Evolutionary conservation across 371 early-diverging fungal species (phyloP), one percentile per base, ranked within the genome.

Genomic region (Synchytrium microbalum): DNA sequence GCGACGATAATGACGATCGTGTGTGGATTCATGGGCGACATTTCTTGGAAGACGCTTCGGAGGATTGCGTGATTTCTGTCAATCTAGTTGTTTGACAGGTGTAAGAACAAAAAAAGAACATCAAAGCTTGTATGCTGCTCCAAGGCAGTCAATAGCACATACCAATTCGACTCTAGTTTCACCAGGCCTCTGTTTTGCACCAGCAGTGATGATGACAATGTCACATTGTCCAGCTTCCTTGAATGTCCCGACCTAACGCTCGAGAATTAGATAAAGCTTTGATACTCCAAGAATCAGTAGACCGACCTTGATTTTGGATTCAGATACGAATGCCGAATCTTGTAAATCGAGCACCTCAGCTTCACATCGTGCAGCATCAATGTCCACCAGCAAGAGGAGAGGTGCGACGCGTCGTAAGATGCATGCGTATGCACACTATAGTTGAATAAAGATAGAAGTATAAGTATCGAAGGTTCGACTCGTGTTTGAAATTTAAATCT

Each of bases 151-250:
- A n/a, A n/a, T n/a, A n/a, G n/a, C 10, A 38, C 46, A 19, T 38
- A 38, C 46, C 46, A 93, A 77, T 69, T 83, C 61, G 27, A 66
- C 29, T 24, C 59, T 16, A 2, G 88, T 79, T 70, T 93, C 93
- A 24, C 83, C 85, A 0, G 84, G 86, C 51, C 79, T 76, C 67
- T 93, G 93, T 55, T 90, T 89, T 14, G 93, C 93, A 32, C 93
- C 93, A 0, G 93, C 93, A 16, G 92, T 90, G 59, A 92, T 76
- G 55, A 93, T 82, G 64, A 93, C 88, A 32, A 93, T 85, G 66
- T 93, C 91, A 23, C 82, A 79, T 67, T 91, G 88, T 10, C 92
- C 91, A 1, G 89, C 90, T 61, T 92, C 91, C 46, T 38, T 19
- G 46, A 5, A 19, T 38, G 19, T 5, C 46, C n/a, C n/a, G n/a